Conservation (phyloP, 768 basidiomycete genomes). For the Leccinum boreale region DNA sequence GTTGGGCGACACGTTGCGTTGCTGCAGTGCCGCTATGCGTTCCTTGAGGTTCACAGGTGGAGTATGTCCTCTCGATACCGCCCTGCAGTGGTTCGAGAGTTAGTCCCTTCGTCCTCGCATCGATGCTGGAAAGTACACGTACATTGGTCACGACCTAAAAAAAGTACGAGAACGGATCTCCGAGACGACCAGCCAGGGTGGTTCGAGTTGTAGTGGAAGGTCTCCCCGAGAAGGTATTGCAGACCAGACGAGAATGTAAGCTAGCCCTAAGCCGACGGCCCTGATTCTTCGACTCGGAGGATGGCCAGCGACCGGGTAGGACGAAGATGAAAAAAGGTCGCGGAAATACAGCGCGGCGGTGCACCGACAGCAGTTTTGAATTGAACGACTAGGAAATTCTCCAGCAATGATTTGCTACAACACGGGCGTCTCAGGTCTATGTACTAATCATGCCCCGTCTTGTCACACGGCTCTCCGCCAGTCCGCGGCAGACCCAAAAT, state of each 20-base stretch:
- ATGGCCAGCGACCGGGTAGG: not conserved
- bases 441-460: conserved; percentile 8
- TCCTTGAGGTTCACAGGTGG: conserved; percentile 64
- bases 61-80: conserved; percentile 25
- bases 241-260: conserved; percentile 7
- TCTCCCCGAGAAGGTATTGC: conserved; percentile 3
- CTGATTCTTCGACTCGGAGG: conserved; percentile 10
- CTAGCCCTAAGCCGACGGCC: conserved; percentile 1
- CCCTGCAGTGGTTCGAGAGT: conserved; percentile 20
- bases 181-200: conserved; percentile 24
- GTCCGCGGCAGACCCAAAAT: not conserved
- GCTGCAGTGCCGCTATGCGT: conserved; percentile 79
- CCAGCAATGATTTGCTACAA: not conserved
- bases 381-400: not conserved
- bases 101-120: conserved; percentile 6
- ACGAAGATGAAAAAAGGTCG: not conserved
- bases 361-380: not conserved
- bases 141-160: conserved; percentile 21
- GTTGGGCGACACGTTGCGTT: conserved; percentile 37
- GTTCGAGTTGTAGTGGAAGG: conserved; percentile 7
- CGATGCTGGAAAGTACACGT: conserved; percentile 1
- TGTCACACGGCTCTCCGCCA: not conserved
- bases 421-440: conserved; percentile 1
- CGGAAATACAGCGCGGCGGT: not conserved
- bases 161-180: conserved; percentile 4